A percentile compares a stretch with the other conserved stretches of the same genome.
phyloP scores from a whole-genome alignment of 306 rosid species.

The Glycine soja region DNA sequence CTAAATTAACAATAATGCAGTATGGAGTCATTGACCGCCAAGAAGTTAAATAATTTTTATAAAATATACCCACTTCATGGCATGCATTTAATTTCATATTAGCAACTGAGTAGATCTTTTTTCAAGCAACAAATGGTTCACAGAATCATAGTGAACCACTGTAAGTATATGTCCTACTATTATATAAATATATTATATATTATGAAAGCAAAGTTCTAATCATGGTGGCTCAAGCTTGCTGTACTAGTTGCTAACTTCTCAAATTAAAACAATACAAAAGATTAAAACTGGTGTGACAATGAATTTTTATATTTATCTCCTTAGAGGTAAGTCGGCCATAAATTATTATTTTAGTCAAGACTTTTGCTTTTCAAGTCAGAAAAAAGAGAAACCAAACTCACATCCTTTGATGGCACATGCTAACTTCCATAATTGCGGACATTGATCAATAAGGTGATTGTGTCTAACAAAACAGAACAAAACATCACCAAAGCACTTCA shows the following conservation, averaged over 20 bases:
- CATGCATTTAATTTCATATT: constrained; percentile 34
- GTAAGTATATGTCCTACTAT: constrained; percentile 16
- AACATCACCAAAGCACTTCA: constrained; percentile 25
- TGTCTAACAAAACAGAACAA: constrained; percentile 35
- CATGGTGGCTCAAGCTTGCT: constrained; percentile 9
- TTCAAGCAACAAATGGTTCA: constrained; percentile 26
- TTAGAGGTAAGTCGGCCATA: constrained; percentile 12
- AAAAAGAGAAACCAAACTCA: constrained; percentile 31
- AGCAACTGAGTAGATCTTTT: constrained; percentile 28
- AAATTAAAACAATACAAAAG: background rate
- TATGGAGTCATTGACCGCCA: constrained; percentile 6
- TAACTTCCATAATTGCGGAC: background rate
- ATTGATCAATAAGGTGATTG: constrained; percentile 5
- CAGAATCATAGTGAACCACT: background rate
- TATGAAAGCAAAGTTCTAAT: background rate
- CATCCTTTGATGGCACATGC: constrained; percentile 8
- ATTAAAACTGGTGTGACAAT: background rate
- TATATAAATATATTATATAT: background rate
- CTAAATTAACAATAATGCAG: constrained; percentile 17
- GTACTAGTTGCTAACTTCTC: background rate
- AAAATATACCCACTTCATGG: constrained; percentile 22
- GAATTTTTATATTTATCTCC: constrained; percentile 35
- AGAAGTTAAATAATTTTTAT: constrained; percentile 15
- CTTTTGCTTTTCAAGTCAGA: constrained; percentile 23
- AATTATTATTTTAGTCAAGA: background rate